These are phyloP conservation scores for Hagleromyces aurorensis DNA, from an alignment of 805 yeast species.

Conservation along the genomic window DNA sequence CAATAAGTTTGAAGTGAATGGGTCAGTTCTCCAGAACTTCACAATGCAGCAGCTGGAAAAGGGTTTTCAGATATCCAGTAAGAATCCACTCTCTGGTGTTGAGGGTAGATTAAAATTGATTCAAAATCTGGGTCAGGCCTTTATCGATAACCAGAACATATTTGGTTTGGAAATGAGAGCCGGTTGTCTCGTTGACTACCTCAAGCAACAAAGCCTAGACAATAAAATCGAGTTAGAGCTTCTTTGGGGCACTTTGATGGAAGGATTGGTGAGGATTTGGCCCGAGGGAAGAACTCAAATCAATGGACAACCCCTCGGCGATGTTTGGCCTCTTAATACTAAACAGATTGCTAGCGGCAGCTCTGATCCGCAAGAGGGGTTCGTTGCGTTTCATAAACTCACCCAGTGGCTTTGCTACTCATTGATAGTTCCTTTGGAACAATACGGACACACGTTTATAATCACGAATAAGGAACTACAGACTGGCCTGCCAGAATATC, in stretches of 20 bases:
- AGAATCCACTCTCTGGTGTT: slow-evolving; percentile 46
- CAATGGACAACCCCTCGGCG: slow-evolving; percentile 49
- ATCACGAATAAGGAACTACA: slow-evolving; percentile 35
- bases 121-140: slow-evolving; percentile 41
- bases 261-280: slow-evolving; percentile 53
- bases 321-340: slow-evolving; percentile 47
- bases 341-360: slow-evolving; percentile 18
- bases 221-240: slow-evolving; percentile 37
- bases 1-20: slow-evolving; percentile 36
- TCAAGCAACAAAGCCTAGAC: slow-evolving; percentile 22
- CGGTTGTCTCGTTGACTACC: slow-evolving; percentile 47
- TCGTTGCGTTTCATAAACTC: slow-evolving; percentile 57
- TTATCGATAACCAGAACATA: slow-evolving; percentile 33
- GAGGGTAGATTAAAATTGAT: slow-evolving; percentile 46
- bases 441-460: slow-evolving; percentile 36
- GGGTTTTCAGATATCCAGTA: slow-evolving; percentile 42
- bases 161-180: slow-evolving; percentile 44
- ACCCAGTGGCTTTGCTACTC: slow-evolving; percentile 66
- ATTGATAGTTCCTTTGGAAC: slow-evolving; percentile 42
- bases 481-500: slow-evolving; percentile 54
- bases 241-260: slow-evolving; percentile 49
- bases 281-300: slow-evolving; percentile 48
- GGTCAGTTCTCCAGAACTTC: slow-evolving; percentile 33
- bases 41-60: slow-evolving; percentile 30
- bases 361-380: slow-evolving; percentile 25